phyloP scores from a whole-genome alignment of 169 alveolate species.

The Eimeria acervulina region DNA sequence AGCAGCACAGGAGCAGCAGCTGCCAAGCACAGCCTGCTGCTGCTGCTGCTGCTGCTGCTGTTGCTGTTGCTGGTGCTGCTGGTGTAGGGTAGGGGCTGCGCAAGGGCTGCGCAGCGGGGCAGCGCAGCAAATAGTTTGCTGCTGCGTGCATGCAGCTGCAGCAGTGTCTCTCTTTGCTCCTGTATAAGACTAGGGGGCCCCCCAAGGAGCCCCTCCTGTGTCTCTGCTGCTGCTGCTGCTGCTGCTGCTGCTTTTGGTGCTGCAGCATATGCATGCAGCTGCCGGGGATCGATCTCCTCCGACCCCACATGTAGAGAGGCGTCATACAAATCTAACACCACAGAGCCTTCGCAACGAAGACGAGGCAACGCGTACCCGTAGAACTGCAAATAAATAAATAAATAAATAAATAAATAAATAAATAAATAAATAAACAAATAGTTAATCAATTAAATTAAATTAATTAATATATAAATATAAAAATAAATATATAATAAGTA shows the following conservation, averaged over 20 bases:
- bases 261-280: neutral
- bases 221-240: no score
- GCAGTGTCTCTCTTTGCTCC: neutral
- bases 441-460: no score
- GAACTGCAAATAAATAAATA: neutral
- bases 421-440: no score
- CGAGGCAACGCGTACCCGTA: neutral
- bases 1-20: slow-evolving; percentile 3
- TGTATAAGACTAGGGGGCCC: neutral
- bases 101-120: slow-evolving; percentile 17
- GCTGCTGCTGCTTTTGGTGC: neutral
- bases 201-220: neutral
- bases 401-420: neutral
- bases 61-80: neutral
- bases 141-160: neutral
- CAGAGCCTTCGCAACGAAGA: neutral
- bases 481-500: no score
- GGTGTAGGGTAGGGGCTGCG: neutral
- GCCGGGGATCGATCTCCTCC: neutral
- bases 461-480: no score
- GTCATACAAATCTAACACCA: neutral
- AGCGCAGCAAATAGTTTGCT: neutral
- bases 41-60: slow-evolving; percentile 1
- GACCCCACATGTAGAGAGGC: neutral
- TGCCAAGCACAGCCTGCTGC: no score